Evolutionary conservation across 352 stramenopile species (phyloP).

Genomic region (Globisporangium megalacanthum): DNA sequence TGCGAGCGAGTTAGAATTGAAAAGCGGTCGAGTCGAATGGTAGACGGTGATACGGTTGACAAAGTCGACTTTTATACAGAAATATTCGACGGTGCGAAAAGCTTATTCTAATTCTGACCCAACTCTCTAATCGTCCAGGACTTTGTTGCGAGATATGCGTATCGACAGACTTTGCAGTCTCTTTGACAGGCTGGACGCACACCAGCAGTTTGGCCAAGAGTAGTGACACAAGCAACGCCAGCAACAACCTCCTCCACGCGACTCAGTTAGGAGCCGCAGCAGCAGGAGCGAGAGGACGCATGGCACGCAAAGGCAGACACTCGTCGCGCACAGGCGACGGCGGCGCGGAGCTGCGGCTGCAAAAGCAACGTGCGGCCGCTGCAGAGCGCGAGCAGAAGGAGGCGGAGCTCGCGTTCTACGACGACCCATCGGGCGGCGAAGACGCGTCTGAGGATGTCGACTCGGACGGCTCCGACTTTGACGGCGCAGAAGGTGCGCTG

Average conservation of each 20-base stretch:
- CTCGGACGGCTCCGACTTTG: conserved; percentile 56
- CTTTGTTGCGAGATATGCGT: no score
- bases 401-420: conserved; percentile 79
- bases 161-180: no score
- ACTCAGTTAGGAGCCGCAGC: background rate
- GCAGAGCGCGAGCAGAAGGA: conserved; percentile 52
- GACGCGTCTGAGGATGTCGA: conserved; percentile 43
- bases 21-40: no score
- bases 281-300: conserved; percentile 10
- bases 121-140: no score
- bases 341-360: conserved; percentile 61
- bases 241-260: no score
- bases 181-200: background rate
- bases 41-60: no score
- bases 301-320: conserved; percentile 72
- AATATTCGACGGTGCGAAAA: no score
- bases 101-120: no score
- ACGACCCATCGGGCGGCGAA: conserved; percentile 78
- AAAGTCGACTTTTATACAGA: no score
- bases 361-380: conserved; percentile 56
- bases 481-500: conserved; percentile 63
- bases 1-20: no score
- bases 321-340: conserved; percentile 70
- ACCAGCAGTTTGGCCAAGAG: background rate
- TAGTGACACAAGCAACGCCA: no score